Base-by-base conservation (phyloP, 2,329 filamentous ascomycete genomes). In the Pyrenophora seminiperda region DNA sequence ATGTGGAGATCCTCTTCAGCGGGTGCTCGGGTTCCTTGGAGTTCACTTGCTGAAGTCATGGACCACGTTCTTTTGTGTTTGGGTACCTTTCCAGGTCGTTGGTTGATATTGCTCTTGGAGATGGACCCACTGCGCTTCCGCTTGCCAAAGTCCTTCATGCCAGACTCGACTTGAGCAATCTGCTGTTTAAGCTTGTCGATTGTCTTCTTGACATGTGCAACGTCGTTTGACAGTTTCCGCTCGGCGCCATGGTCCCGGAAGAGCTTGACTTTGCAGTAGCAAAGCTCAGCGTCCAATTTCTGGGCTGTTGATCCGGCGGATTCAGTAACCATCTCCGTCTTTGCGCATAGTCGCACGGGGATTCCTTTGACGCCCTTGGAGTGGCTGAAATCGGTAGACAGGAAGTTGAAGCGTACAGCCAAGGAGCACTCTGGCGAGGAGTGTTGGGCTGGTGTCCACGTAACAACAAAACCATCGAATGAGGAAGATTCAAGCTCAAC, bases 321-420 rank as follows among this genome's bases (percentile, higher is more conserved):
- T 13, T 79, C 75, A 0, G 81, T 75, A 1, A 93, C 52, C 9
- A 86, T 74, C 57, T 89, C 88, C 0, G 94, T 97, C 75, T 97
- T 97, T 11, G 92, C 86, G 72, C 93, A 97, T 0, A 97, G 81
- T 47, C 94, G 81, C 4, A 99, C 92, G 0, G 94, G 93, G 58
- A 97, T 97, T 29, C 94, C 94, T 75, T 97, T 99, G 40, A 99
- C 94, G 37, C 94, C 94, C 70, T 99, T 99, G 7, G 94, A 97
- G 69, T 97, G 94, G 72, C 93, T 97, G 71, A 97, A 99, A 70
- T 99, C 94, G 7, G 94, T 99, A 0, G 94, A 99, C 0, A 99
- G 80, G 69, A 99, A 99, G 76, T 99, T 99, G 80, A 97, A 99
- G 37, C 94, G 89, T 10, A 97, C 90, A 7, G 91, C 89, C 47